A percentile compares a stretch with the other conserved stretches of the same genome.
These are phyloP conservation scores for Neurospora sp. DNA, from an alignment of 2,329 filamentous ascomycete species.

Conservation along the genomic window DNA sequence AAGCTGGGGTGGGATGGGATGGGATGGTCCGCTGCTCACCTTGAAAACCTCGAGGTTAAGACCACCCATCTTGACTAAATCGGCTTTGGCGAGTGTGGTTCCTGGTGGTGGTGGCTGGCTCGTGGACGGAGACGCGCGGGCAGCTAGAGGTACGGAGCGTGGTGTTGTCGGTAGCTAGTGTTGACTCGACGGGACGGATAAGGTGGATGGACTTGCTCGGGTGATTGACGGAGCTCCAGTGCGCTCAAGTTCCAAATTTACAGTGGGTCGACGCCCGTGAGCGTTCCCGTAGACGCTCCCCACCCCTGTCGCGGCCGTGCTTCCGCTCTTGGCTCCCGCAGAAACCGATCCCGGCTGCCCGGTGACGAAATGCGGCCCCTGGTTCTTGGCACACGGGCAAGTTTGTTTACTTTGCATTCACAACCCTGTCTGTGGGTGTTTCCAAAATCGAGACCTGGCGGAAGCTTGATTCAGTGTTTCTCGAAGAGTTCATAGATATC, in stretches of 20 bases:
- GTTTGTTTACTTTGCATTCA: background rate
- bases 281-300: background rate
- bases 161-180: background rate
- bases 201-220: background rate
- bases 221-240: background rate
- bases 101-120: background rate
- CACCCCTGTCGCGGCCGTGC: background rate
- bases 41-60: conserved; percentile 94
- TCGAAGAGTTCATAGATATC: background rate
- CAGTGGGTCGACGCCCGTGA: conserved; percentile 1
- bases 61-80: conserved; percentile 52
- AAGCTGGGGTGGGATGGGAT: background rate
- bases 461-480: background rate
- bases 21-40: conserved; percentile 37
- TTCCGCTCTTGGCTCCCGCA: background rate
- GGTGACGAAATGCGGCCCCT: background rate
- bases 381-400: background rate
- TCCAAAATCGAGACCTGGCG: background rate
- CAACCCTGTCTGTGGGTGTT: background rate
- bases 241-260: background rate
- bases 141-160: background rate
- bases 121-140: background rate
- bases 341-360: background rate
- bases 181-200: background rate
- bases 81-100: background rate